Evolutionary conservation across 2,329 filamentous ascomycete genomes (phyloP), one percentile per base, ranked within the genome.

Genomic region (Colletotrichum falcatum): DNA sequence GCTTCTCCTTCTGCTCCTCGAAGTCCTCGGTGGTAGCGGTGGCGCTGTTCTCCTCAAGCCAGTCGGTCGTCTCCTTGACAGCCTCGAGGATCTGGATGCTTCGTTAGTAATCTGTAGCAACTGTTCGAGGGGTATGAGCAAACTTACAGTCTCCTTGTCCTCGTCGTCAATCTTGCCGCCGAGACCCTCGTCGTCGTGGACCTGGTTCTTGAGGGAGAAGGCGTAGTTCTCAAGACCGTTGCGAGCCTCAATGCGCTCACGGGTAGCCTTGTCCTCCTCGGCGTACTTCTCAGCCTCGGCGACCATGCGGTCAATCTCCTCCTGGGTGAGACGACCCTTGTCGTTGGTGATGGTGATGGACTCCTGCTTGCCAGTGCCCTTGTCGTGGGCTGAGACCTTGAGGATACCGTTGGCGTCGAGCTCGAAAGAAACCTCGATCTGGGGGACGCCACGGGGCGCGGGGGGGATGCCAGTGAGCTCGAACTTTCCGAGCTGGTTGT

Each of bases 361-460:
- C 88, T 99, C 94, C 74, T 89, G 90, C 90, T 98, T 98, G 83
- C 96, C 96, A 78, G 95, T 98, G 81, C 95, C 96, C 92, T 98
- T 98, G 85, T 99, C 96, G 79, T 93, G 91, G 75, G 96, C 96
- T 75, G 93, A 94, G 79, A 98, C 96, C 91, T 99, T 99, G 76
- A 99, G 92, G 83, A 98, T 97, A 92, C 96, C 96, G 89, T 99
- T 99, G 89, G 98, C 96, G 78, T 99, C 96, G 81, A 99, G 96
- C 88, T 99, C 96, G 86, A 99, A 98, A 83, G 98, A 94, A 77
- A 95, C 93, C 87, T 99, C 96, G 73, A 99, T 98, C 84, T 98
- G 95, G 74, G 96, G 96, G 81, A 97, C 94, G 81, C 96, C 96
- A 82, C 55, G 99, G 92, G 75, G 97, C 95, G 77, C 84, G 87